phyloP scores from a whole-genome alignment of 108 stramenopile genomes.

The Licmophora abbreviata region DNA sequence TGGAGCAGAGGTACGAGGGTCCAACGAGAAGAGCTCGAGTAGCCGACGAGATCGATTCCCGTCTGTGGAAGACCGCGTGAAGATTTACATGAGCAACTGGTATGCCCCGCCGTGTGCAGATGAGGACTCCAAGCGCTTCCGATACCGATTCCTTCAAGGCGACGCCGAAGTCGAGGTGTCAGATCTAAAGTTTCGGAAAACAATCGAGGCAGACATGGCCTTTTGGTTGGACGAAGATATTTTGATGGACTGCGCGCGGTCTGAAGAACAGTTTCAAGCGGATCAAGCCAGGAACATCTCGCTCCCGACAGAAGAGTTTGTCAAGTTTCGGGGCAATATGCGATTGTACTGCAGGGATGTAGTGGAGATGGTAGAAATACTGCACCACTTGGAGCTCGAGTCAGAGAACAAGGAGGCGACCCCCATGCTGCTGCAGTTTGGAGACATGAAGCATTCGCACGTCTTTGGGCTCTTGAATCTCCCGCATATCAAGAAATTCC shows the following conservation, averaged over 20 bases:
- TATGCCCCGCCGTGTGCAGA: slow-evolving; percentile 37
- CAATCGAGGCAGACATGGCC: slow-evolving; percentile 27
- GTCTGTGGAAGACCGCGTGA: slow-evolving; percentile 59
- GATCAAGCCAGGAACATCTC: slow-evolving; percentile 1
- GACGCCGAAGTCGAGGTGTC: slow-evolving; percentile 13
- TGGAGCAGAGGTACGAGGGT: too few species aligned
- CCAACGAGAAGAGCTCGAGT: too few species aligned
- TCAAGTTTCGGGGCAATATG: slow-evolving; percentile 36
- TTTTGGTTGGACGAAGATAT: slow-evolving; percentile 33
- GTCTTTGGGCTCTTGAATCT: slow-evolving; percentile 22
- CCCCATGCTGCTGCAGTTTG: slow-evolving; percentile 42
- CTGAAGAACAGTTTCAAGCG: not conserved
- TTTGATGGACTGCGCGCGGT: slow-evolving; percentile 21
- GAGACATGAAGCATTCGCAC: slow-evolving; percentile 38
- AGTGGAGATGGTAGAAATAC: slow-evolving; percentile 20
- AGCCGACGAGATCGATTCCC: slow-evolving; percentile 49
- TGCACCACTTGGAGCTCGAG: slow-evolving; percentile 23
- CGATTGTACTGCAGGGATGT: slow-evolving; percentile 41
- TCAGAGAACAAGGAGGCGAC: not conserved
- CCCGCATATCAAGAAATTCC: slow-evolving; percentile 53
- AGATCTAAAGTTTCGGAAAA: slow-evolving; percentile 13
- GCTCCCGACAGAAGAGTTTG: slow-evolving; percentile 5
- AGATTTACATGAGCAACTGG: slow-evolving; percentile 66
- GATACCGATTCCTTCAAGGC: slow-evolving; percentile 12
- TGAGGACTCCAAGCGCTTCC: slow-evolving; percentile 5